These are phyloP conservation scores for Eimeria necatrix DNA, from an alignment of 169 alveolate species.

Conservation along the genomic window DNA sequence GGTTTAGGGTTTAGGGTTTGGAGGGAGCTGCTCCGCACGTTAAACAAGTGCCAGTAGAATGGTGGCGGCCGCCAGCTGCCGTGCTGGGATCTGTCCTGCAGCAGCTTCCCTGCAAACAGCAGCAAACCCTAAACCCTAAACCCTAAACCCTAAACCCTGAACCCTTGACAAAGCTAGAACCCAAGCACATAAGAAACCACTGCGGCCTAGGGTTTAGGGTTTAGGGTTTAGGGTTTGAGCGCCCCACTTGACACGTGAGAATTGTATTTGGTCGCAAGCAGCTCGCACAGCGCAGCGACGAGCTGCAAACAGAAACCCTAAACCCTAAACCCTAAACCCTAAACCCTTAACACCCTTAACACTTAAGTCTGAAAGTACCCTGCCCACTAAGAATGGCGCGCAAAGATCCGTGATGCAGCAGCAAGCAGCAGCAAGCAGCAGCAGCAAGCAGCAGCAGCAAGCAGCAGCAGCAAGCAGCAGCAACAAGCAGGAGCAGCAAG, in stretches of 20 bases:
- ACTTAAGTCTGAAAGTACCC: neutral
- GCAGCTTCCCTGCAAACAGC: too few species aligned
- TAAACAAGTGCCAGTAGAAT: constrained; percentile 78
- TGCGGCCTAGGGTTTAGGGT: too few species aligned
- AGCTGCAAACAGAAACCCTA: constrained; percentile 19
- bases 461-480: too few species aligned
- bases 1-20: neutral
- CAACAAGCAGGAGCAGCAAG: too few species aligned
- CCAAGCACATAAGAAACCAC: too few species aligned
- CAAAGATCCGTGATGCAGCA: neutral
- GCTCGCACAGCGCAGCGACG: constrained; percentile 61
- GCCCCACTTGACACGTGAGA: neutral
- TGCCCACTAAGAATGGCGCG: neutral
- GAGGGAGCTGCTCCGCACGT: constrained; percentile 41
- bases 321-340: too few species aligned
- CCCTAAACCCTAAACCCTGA: neutral
- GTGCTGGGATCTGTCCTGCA: constrained; percentile 68
- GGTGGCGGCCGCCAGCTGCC: constrained; percentile 80
- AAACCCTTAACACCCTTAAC: too few species aligned
- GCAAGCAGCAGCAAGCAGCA: too few species aligned
- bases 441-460: too few species aligned
- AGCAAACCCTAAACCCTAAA: neutral
- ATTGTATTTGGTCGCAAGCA: constrained; percentile 48
- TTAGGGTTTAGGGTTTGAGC: too few species aligned
- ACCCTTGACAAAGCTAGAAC: too few species aligned